Conservation (phyloP, 768 basidiomycete genomes). For the Tulasnella sp. region DNA sequence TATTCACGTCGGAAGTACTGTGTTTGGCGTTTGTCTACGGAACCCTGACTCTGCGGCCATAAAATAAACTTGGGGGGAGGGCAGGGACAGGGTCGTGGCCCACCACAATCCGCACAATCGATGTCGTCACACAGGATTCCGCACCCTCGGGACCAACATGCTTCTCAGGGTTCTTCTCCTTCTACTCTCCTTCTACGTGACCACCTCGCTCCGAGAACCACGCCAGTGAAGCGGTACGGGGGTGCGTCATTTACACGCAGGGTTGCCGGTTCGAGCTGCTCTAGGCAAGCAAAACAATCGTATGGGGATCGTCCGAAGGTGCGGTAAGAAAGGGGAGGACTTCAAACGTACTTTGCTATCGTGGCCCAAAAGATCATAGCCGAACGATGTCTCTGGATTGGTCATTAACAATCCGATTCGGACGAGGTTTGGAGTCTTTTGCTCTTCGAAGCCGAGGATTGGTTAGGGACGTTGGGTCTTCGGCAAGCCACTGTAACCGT, state of each 20-base stretch:
- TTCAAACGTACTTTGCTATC: not conserved
- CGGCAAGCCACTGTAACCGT: not conserved
- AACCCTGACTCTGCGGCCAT: too few species aligned
- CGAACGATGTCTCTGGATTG: slow-evolving; percentile 7
- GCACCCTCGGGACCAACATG: too few species aligned
- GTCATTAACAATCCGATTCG: not conserved
- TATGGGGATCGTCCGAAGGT: not conserved
- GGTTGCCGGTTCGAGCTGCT: not conserved
- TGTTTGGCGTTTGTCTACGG: too few species aligned
- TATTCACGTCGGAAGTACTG: too few species aligned
- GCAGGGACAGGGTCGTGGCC: too few species aligned
- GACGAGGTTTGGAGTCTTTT: not conserved
- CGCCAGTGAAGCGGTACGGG: not conserved
- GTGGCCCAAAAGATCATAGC: not conserved
- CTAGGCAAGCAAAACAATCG: not conserved
- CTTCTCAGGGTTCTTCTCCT: too few species aligned
- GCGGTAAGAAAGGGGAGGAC: not conserved
- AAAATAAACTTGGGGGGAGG: too few species aligned
- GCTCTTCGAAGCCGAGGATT: not conserved
- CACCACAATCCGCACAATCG: too few species aligned
- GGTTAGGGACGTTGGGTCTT: not conserved
- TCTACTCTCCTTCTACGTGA: too few species aligned
- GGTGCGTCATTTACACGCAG: not conserved
- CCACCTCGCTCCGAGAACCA: not conserved
- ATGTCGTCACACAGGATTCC: too few species aligned